Base-by-base conservation (phyloP, 2,329 filamentous ascomycete species). In the Mycogone perniciosa region DNA sequence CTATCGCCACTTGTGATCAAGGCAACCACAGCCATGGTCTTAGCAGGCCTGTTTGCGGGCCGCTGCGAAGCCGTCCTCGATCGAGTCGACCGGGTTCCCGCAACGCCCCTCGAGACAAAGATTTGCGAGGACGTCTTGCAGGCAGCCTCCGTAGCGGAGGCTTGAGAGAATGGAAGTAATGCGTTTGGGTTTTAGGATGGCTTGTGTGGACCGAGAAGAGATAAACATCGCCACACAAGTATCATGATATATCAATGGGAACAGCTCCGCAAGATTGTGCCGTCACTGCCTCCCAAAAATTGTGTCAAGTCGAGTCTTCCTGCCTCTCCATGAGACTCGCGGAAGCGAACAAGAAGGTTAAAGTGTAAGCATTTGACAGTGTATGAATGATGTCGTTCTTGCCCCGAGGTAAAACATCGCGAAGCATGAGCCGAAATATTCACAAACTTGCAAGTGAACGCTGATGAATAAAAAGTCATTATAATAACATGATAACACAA, bases 51-150 rank as follows among this genome's bases (percentile, higher is more conserved):
- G 31, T 33, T 39, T 33, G 30, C 20, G 9, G 47, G 38, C 33
- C 52, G 52, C 38, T 49, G 56, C 46, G 48, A 50, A 37, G 44
- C 38, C 8, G 33, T 48, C 29, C 45, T 44, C 42, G 54, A 50
- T 39, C 46, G 56, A 7, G 50, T 46, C 31, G 53, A 54, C 39
- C 56, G 57, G 43, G 56, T 42, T 27, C 51, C 53, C 34, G 58
- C 59, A 39, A 60, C 59, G 49, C 62, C 59, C 49, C 59, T 54
- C 41, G 57, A 65, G 46, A 64, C 54, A 20, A 62, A 52, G 33
- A 62, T 62, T 58, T 64, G 58, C 7, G 52, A 65, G 43, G 60
- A 61, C 59, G 63, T 64, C 26, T 51, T 60, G 56, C 45, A 39
- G 50, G 33, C 35, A 50, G 42, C 56, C 53, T 38, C 55, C 50